Evolutionary conservation across 257 asterid genomes (phyloP).

Genomic region (Verbascum thapsus): DNA sequence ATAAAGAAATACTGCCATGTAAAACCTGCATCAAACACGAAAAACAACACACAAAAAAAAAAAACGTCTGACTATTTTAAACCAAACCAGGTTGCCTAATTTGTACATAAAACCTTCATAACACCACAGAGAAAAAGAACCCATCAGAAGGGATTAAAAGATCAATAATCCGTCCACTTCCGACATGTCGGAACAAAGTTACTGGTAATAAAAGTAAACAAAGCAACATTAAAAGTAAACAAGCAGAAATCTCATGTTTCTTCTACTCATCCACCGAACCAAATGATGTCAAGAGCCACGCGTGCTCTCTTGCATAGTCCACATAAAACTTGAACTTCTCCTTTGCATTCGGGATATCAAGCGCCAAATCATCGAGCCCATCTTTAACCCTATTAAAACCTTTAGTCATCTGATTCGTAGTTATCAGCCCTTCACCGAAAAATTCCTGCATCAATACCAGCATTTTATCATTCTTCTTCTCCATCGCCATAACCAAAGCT

Average conservation of each 20-base stretch:
- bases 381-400: slow-evolving; percentile 87
- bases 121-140: no score
- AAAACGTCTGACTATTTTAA: no score
- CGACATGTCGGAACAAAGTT: no score
- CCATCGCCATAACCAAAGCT: slow-evolving; percentile 99
- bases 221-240: neutral
- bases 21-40: no score
- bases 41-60: no score
- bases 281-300: slow-evolving; percentile 64
- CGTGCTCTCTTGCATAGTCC: slow-evolving; percentile 56
- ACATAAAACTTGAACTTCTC: slow-evolving; percentile 69
- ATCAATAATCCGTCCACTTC: no score
- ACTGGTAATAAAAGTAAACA: no score
- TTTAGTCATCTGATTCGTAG: slow-evolving; percentile 91
- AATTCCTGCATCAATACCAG: slow-evolving; percentile 77
- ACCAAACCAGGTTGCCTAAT: no score
- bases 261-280: slow-evolving; percentile 30
- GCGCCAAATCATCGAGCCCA: slow-evolving; percentile 92
- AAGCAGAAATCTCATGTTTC: neutral
- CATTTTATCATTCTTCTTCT: slow-evolving; percentile 94
- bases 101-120: no score
- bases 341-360: slow-evolving; percentile 88
- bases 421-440: slow-evolving; percentile 84
- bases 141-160: no score
- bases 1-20: no score